phyloP scores from a whole-genome alignment of 2,329 filamentous ascomycete species.

The Colletotrichum godetiae region DNA sequence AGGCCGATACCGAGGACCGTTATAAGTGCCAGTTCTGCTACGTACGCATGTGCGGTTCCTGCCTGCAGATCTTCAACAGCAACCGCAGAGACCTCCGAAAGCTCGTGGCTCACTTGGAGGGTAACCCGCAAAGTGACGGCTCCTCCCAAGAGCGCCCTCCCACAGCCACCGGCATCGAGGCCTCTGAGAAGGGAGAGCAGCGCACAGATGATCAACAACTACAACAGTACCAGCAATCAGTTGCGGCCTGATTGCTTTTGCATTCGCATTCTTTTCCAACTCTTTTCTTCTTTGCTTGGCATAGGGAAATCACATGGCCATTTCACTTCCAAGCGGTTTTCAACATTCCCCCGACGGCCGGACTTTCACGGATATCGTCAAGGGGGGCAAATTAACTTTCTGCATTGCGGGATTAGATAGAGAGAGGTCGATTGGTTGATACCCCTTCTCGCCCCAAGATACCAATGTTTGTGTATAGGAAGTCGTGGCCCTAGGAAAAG shows the following conservation, averaged over 20 bases:
- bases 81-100: slow-evolving; percentile 56
- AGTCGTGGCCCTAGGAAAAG: not conserved
- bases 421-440: slow-evolving; percentile 31
- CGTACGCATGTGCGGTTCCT: slow-evolving; percentile 63
- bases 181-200: not conserved
- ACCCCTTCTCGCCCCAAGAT: slow-evolving; percentile 24
- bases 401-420: slow-evolving; percentile 25
- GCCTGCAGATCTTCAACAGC: slow-evolving; percentile 53
- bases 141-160: not conserved
- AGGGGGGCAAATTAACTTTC: not conserved
- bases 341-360: not conserved
- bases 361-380: not conserved
- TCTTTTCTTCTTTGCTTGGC: not conserved
- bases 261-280: not conserved
- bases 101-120: slow-evolving; percentile 50
- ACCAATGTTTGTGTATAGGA: slow-evolving; percentile 16
- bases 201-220: not conserved
- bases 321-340: not conserved
- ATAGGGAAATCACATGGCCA: slow-evolving; percentile 16
- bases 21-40: slow-evolving; percentile 62
- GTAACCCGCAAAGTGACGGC: slow-evolving; percentile 8
- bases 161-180: not conserved
- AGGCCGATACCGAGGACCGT: slow-evolving; percentile 56
- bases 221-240: not conserved
- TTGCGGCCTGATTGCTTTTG: not conserved